A percentile compares a stretch with the other conserved stretches of the same genome.
phyloP scores from a whole-genome alignment of 192 early-diverging fungal species.

The Diversispora eburnea region DNA sequence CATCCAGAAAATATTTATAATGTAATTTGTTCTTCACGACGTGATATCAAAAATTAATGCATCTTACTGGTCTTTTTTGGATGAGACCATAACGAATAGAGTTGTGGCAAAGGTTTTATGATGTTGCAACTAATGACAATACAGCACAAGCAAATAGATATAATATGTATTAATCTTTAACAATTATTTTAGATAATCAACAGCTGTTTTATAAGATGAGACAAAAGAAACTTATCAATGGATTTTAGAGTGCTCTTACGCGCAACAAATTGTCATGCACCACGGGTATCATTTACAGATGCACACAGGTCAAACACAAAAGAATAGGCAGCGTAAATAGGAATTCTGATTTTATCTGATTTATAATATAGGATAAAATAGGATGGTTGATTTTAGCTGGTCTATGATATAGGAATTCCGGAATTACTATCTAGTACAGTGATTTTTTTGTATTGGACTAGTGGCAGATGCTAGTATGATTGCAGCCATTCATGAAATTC shows the following conservation, averaged over 20 bases:
- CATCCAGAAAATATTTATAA: background rate
- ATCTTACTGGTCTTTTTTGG: background rate
- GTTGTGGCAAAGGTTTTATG: background rate
- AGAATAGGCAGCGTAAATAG: too few species aligned
- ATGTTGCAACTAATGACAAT: background rate
- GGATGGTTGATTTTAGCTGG: too few species aligned
- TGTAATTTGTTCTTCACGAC: background rate
- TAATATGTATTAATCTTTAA: background rate
- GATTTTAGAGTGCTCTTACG: background rate
- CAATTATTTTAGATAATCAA: background rate
- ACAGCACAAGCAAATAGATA: background rate
- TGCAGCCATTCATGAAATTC: background rate
- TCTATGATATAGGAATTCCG: too few species aligned
- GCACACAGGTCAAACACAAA: too few species aligned
- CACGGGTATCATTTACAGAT: background rate
- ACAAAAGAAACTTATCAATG: conserved; percentile 7
- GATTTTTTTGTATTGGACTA: too few species aligned
- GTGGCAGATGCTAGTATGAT: background rate
- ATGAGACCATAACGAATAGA: too few species aligned
- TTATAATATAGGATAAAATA: too few species aligned
- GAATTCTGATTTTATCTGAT: too few species aligned
- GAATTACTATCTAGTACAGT: too few species aligned
- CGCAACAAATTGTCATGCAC: background rate
- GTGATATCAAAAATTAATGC: background rate
- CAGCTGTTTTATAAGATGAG: background rate